These are phyloP conservation scores for Syzygium syzygioides DNA, from an alignment of 441 rosid genomes.

Conservation along the genomic window DNA sequence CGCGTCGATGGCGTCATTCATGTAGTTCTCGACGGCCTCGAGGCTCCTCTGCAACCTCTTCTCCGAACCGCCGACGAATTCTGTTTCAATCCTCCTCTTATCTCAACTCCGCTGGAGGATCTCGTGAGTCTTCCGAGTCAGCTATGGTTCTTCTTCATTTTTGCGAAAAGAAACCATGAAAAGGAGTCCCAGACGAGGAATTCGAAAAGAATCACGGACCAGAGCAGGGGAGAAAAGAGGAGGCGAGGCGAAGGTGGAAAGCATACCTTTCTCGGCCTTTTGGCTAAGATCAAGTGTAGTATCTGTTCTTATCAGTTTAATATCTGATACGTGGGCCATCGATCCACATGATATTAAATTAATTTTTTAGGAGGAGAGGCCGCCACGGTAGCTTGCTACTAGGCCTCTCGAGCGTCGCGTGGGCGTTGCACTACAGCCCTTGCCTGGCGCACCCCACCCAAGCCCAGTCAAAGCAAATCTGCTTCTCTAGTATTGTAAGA, in stretches of 20 bases:
- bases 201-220: neutral
- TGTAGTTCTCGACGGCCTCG: slow-evolving; percentile 7
- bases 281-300: slow-evolving; percentile 18
- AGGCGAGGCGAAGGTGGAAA: fast-evolving
- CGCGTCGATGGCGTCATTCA: slow-evolving; percentile 8
- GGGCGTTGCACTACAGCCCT: neutral
- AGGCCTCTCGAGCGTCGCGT: neutral
- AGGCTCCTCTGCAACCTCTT: slow-evolving; percentile 16
- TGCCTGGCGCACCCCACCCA: neutral
- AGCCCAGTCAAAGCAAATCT: neutral
- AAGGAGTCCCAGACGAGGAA: neutral
- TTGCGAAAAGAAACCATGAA: neutral
- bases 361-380: neutral
- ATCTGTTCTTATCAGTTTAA: slow-evolving; percentile 12
- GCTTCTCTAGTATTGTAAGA: no score
- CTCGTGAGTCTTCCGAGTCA: neutral
- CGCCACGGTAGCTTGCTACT: neutral
- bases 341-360: neutral
- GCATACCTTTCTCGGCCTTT: slow-evolving; percentile 19
- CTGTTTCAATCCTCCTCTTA: neutral
- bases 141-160: neutral
- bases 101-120: neutral
- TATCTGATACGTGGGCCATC: slow-evolving; percentile 4
- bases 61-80: slow-evolving; percentile 11
- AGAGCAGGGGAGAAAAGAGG: fast-evolving